These are phyloP conservation scores for Elongisporangium anandrum DNA, from an alignment of 352 stramenopile species.

Conservation along the genomic window DNA sequence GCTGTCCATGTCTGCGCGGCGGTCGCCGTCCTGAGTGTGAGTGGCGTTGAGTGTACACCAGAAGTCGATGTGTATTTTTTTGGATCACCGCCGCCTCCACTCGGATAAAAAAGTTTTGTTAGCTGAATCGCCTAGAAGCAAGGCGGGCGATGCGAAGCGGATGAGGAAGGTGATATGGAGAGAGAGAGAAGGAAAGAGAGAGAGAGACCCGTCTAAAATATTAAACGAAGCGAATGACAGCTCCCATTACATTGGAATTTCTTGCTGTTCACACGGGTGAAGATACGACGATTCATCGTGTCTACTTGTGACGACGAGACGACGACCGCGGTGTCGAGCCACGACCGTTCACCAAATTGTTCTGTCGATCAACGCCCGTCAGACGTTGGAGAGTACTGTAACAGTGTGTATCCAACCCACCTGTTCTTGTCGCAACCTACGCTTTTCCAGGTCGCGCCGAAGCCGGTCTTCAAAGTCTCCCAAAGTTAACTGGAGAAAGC, in stretches of 20 bases:
- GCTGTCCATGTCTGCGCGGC: not conserved
- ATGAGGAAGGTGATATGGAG: not conserved
- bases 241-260: not conserved
- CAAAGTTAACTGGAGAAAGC: constrained; percentile 23
- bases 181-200: not conserved
- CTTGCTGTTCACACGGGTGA: not conserved
- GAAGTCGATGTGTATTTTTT: not conserved
- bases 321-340: not conserved
- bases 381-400: not conserved
- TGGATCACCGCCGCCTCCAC: not conserved
- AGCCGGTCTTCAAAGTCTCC: constrained; percentile 58
- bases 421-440: constrained; percentile 32
- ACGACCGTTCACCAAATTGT: not conserved
- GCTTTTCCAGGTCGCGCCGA: constrained; percentile 44
- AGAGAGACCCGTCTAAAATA: not conserved
- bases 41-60: not conserved
- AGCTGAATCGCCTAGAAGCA: not conserved
- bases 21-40: not conserved
- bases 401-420: constrained; percentile 13
- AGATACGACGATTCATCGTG: not conserved
- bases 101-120: not conserved
- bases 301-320: not conserved
- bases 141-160: too few relatives aligned
- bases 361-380: not conserved
- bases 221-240: not conserved